Evolutionary conservation across 208 protist species (phyloP).

Genomic region (Trypanosoma congolense): DNA sequence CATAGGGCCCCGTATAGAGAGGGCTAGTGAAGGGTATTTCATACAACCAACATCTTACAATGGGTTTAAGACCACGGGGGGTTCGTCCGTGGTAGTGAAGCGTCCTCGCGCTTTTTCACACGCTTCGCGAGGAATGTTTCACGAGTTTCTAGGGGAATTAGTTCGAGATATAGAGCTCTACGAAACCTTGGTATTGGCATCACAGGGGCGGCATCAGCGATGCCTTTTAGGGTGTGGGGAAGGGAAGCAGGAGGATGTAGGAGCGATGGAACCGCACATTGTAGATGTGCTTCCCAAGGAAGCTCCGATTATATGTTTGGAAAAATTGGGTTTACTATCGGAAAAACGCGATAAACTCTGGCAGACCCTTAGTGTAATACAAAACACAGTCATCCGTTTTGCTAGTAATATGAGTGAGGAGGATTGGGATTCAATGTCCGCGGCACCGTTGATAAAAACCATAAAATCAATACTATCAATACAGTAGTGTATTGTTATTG

Average conservation of each 20-base stretch:
- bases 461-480: no score
- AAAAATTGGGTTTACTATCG: slow-evolving; percentile 51
- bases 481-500: no score
- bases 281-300: slow-evolving; percentile 10
- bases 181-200: slow-evolving; percentile 11
- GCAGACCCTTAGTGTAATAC: slow-evolving; percentile 25
- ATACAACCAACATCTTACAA: no score
- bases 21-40: no score
- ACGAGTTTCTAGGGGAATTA: slow-evolving; percentile 15
- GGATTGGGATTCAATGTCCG: neutral
- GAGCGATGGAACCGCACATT: neutral
- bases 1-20: no score
- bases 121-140: no score
- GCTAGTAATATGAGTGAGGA: neutral
- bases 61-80: no score
- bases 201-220: slow-evolving; percentile 12
- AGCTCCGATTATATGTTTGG: slow-evolving; percentile 36
- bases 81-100: no score
- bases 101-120: no score
- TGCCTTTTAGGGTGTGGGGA: slow-evolving; percentile 5
- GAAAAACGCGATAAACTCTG: slow-evolving; percentile 60
- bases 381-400: slow-evolving; percentile 6
- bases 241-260: neutral
- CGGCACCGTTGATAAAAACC: slow-evolving; percentile 10
- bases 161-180: slow-evolving; percentile 16